Percentiles rank a stretch among this genome's conserved stretches.
Evolutionary conservation across 2,329 filamentous ascomycete species (phyloP).

Genomic region (Penicillium sclerotigenum): DNA sequence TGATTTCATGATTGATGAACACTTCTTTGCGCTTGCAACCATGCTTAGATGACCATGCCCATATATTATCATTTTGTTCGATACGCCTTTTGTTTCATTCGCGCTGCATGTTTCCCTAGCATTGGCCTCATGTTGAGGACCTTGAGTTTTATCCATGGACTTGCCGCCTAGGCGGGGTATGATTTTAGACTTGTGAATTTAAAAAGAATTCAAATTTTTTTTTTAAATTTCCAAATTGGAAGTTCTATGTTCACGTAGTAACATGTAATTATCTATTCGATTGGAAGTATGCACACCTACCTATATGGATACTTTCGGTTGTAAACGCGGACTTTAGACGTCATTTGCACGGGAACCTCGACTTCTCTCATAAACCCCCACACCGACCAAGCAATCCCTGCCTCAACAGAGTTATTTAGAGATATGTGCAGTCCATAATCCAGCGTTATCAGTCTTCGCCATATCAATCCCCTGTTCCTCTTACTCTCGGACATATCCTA

Average conservation of each 20-base stretch:
- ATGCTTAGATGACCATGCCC: slow-evolving; percentile 29
- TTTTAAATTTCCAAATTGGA: background rate
- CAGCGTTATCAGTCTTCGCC: background rate
- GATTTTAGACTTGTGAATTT: slow-evolving; percentile 15
- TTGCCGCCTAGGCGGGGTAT: background rate
- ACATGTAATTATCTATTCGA: background rate
- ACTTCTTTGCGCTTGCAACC: slow-evolving; percentile 19
- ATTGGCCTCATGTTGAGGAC: slow-evolving; percentile 1
- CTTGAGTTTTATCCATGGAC: background rate
- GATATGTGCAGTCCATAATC: background rate
- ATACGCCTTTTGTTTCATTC: slow-evolving; percentile 5
- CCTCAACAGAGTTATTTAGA: background rate
- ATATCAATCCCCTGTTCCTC: background rate
- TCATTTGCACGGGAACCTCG: slow-evolving; percentile 4
- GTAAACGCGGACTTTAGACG: slow-evolving; percentile 14
- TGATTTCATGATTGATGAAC: slow-evolving; percentile 33
- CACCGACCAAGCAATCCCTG: background rate
- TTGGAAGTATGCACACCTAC: background rate
- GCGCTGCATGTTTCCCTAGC: slow-evolving; percentile 12
- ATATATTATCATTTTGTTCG: slow-evolving; percentile 19
- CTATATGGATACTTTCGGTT: slow-evolving; percentile 13
- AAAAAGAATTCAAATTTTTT: slow-evolving; percentile 8
- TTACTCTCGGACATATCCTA: background rate
- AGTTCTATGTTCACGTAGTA: background rate
- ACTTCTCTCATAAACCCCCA: background rate